Evolutionary conservation across 306 rosid species (phyloP), one percentile per base, ranked within the genome.

Genomic region (Carpinus viminea): DNA sequence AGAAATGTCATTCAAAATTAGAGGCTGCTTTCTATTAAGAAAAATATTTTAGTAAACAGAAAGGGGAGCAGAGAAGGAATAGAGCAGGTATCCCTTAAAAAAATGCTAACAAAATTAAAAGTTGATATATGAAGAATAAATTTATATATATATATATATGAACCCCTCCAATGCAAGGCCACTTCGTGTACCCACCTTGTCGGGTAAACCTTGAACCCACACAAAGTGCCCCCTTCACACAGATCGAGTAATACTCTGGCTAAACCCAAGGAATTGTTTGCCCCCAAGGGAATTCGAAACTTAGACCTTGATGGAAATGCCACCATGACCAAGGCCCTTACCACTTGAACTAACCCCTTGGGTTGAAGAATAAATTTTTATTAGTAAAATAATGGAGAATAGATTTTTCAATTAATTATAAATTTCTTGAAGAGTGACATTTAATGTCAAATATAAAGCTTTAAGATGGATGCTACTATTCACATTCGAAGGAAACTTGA

Each of bases 401-500:
- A 18, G 7, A 53, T 53, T 53, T 28, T 28, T 61, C 68, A 26
- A 28, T 28, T 61, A 15, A 26, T 15, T 61, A 10, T 28, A 26
- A 60, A 60, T 24, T 60, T 60, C 17, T 6, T 24, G 21, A 20
- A 20, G 34, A 57, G 64, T 57, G 26, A 20, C 26, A 57, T 57
- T 41, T 21, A 21, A 57, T 10, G 31, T 61, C 28, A 24, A 28
- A 26, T 15, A 61, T 28, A 28, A 61, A 79, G 50, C 59, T 61
- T 75, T 26, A 38, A 53, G 41, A 52, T 45, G 47, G 16, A 41
- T 34, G 46, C 6, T 74, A 46, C 57, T 54, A 60, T 74, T 70
- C 73, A 80, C 12, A 71, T 78, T 12, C 17, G 24, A 24, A 36
- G 56, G 50, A 68, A 61, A 65, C 68, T 51, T 52, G 38, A 59